Base-by-base conservation (phyloP, 306 rosid genomes). In the Inga leiocalycina region DNA sequence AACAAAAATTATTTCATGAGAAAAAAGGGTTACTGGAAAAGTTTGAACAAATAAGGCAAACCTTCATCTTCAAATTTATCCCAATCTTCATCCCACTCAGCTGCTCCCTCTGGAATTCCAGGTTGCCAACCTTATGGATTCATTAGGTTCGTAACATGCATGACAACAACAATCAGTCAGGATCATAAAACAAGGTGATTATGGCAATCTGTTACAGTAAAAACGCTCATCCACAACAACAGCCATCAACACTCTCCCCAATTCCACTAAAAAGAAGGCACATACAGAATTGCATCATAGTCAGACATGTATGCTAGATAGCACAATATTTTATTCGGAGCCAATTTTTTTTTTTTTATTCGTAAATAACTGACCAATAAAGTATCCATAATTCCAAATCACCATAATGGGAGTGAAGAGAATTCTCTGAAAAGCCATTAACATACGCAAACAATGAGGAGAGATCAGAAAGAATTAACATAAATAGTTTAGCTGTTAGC, bases 51-150 rank as follows among this genome's bases (percentile, higher is more conserved):
- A 51, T 22, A 75, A 70, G 74, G 82, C 88, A 68, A 81, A 96
- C 99, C 98, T 89, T 92, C 99, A 72, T 96, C 99, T 86, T 96
- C 99, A 77, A 96, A 96, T 86, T 96, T 96, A 90, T 96, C 99
- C 99, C 99, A 96, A 62, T 96, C 99, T 89, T 96, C 99, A 81
- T 96, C 99, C 99, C 99, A 96, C 72, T 85, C 88, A 81, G 94
- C 92, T 65, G 99, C 93, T 69, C 81, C 92, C 69, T 92, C 98
- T 19, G 88, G 84, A 84, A 91, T 85, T 84, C 96, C 98, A 46
- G 98, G 98, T 95, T 89, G 94, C 99, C 99, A 95, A 64, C 99
- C 99, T 95, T 71, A 65, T 79, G 71, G 68, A 73, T 81, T 77
- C 87, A 88, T 80, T 54, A 34, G 52, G 62, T 84, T 81, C 39